These are phyloP conservation scores for Physaria fendleri DNA, from an alignment of 345 rosid genomes.

Conservation along the genomic window DNA sequence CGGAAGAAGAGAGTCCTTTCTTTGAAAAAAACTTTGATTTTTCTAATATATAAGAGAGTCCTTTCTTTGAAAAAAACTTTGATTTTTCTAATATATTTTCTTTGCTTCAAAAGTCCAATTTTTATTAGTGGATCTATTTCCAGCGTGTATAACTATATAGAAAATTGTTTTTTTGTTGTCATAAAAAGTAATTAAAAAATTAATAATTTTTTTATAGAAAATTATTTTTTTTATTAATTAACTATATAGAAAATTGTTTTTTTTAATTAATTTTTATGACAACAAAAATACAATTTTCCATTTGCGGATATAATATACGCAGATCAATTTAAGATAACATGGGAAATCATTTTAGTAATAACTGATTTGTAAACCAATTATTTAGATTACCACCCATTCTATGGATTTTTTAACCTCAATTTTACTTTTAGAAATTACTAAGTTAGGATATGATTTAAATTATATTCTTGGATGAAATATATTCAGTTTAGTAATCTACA, in stretches of 20 bases:
- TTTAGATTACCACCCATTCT: no score
- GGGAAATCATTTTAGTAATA: not conserved
- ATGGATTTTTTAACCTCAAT: not conserved
- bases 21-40: not conserved
- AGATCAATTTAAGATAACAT: not conserved
- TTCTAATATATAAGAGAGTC: no score
- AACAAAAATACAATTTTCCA: no score
- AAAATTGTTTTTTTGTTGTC: no score
- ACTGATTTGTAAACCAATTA: not conserved
- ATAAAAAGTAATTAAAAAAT: no score
- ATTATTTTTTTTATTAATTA: no score
- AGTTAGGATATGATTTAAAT: not conserved
- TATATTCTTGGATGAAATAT: not conserved
- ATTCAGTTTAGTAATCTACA: not conserved
- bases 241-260: no score
- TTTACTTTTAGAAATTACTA: not conserved
- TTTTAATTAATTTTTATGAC: no score
- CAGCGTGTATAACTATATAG: not conserved
- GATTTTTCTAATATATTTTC: not conserved
- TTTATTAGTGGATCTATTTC: not conserved
- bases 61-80: not conserved
- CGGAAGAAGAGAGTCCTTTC: conserved; percentile 18
- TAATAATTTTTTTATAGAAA: no score
- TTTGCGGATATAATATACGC: not conserved
- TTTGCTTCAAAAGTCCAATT: conserved; percentile 10